phyloP scores from a whole-genome alignment of 2,329 filamentous ascomycete genomes.

The Xylariaceae sp. region DNA sequence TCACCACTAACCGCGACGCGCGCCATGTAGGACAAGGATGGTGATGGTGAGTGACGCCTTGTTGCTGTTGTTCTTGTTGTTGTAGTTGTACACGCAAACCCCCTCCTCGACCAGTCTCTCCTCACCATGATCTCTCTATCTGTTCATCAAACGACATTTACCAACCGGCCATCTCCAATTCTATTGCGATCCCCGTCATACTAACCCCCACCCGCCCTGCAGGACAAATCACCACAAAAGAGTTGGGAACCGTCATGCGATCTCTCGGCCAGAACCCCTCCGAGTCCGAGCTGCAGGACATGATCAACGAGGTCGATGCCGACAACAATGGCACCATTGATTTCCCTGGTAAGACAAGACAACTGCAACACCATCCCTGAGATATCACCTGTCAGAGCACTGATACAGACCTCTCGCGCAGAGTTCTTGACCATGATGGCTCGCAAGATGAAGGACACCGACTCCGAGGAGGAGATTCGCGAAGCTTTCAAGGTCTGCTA shows the following conservation, averaged over 20 bases:
- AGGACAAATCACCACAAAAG: slow-evolving; percentile 92
- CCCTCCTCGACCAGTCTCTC: not conserved
- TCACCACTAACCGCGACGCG: slow-evolving; percentile 22
- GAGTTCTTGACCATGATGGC: slow-evolving; percentile 94
- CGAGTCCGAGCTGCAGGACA: slow-evolving; percentile 85
- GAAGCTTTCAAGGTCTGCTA: slow-evolving; percentile 74
- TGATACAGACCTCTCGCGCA: slow-evolving; percentile 40
- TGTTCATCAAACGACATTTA: no score
- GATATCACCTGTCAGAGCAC: no score
- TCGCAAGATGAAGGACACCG: slow-evolving; percentile 90
- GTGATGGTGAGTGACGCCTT: slow-evolving; percentile 64
- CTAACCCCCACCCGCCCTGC: slow-evolving; percentile 3
- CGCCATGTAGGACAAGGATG: slow-evolving; percentile 81
- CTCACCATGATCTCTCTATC: no score
- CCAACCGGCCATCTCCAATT: no score
- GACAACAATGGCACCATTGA: slow-evolving; percentile 93
- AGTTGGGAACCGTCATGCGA: slow-evolving; percentile 86
- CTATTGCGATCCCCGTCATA: slow-evolving; percentile 10
- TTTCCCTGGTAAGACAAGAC: slow-evolving; percentile 73
- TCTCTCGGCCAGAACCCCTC: slow-evolving; percentile 86
- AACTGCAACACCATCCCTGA: no score
- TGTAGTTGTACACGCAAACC: not conserved
- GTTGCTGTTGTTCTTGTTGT: not conserved
- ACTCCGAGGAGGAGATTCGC: slow-evolving; percentile 86
- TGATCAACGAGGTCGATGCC: slow-evolving; percentile 91